phyloP scores from a whole-genome alignment of 345 rosid species.

The Aegle marmelos region DNA sequence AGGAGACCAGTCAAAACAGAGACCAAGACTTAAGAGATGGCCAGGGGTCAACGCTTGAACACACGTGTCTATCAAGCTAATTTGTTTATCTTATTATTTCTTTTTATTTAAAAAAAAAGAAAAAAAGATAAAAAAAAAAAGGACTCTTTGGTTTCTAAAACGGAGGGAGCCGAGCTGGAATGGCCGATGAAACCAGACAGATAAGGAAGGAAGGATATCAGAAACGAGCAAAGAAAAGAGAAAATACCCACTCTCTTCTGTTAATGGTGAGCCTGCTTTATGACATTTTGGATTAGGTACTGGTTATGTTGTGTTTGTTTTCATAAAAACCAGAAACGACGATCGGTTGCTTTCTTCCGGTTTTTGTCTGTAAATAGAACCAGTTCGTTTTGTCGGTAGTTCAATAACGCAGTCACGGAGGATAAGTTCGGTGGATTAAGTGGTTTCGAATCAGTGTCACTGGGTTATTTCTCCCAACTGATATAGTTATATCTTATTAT shows the following conservation, averaged over 20 bases:
- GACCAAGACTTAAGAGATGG: not conserved
- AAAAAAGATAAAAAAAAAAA: not conserved
- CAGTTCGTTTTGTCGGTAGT: not conserved
- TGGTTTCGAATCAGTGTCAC: conserved; percentile 1
- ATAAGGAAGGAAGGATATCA: not conserved
- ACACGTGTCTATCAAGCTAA: not conserved
- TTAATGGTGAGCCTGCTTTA: not conserved
- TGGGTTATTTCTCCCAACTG: not conserved
- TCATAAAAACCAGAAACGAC: not conserved
- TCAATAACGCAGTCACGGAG: not conserved
- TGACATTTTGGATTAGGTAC: not conserved
- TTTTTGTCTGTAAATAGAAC: not conserved
- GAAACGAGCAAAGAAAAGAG: not conserved
- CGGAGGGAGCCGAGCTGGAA: not conserved
- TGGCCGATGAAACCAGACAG: not conserved
- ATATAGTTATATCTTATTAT: not conserved
- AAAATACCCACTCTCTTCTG: not conserved
- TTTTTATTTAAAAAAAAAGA: too few species aligned
- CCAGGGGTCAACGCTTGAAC: not conserved
- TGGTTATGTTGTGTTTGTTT: not conserved
- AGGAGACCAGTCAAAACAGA: not conserved
- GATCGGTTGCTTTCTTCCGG: not conserved
- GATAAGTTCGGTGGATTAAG: not conserved
- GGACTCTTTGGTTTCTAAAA: not conserved
- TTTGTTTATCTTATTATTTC: too few species aligned